Conservation (phyloP, 2,329 filamentous ascomycete genomes). For the Colletotrichum musicola region DNA sequence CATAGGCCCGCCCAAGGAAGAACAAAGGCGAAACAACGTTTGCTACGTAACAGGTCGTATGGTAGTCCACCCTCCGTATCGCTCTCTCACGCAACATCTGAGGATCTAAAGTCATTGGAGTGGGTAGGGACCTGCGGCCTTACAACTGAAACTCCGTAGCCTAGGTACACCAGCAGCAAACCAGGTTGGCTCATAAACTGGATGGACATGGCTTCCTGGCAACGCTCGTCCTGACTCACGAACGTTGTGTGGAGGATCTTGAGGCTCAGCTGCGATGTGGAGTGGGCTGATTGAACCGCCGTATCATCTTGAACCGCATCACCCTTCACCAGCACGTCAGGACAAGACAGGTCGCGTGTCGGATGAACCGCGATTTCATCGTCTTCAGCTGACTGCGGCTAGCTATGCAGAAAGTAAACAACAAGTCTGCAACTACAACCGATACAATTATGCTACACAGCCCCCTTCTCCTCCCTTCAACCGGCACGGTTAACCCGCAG, state of each 20-base stretch:
- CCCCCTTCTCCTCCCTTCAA: too few relatives aligned
- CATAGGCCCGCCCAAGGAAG: conserved; percentile 5
- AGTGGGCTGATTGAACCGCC: not conserved
- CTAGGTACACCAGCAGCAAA: not conserved
- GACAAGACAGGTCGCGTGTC: conserved; percentile 8
- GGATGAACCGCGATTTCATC: conserved; percentile 5
- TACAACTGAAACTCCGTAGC: conserved; percentile 8
- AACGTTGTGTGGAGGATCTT: not conserved
- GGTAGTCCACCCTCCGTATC: too few relatives aligned
- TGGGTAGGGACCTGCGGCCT: not conserved
- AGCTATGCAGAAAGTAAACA: not conserved
- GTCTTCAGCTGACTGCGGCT: not conserved
- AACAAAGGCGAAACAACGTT: conserved; percentile 2
- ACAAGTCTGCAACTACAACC: not conserved
- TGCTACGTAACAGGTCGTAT: too few relatives aligned
- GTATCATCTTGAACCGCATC: not conserved
- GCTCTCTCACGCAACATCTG: not conserved
- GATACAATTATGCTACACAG: not conserved
- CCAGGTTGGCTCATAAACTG: not conserved
- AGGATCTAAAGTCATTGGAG: conserved; percentile 7
- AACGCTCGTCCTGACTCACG: not conserved
- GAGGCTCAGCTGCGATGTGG: not conserved
- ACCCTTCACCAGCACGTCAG: conserved; percentile 14
- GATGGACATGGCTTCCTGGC: not conserved
- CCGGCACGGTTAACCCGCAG: too few relatives aligned